Conservation (phyloP, 306 rosid genomes). For the Cucumis sativus region DNA sequence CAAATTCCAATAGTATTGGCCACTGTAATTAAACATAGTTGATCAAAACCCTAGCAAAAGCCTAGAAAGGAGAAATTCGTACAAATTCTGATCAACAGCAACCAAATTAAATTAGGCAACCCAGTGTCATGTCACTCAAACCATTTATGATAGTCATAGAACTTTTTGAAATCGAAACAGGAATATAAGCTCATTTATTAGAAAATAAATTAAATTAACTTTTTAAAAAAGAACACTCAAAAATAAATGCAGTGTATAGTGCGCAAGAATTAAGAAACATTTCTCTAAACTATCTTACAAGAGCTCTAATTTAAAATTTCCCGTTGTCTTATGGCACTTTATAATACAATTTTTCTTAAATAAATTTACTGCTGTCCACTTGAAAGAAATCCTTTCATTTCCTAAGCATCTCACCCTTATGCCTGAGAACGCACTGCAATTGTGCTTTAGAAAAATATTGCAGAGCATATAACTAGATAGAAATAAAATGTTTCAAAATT, state of each 20-base stretch:
- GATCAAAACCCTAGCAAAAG: background rate
- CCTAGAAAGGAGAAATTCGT: background rate
- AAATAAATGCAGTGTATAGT: background rate
- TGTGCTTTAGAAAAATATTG: background rate
- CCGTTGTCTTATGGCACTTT: background rate
- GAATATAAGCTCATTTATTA: background rate
- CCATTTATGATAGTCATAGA: background rate
- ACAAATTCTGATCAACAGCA: background rate
- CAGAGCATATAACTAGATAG: background rate
- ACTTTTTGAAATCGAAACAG: background rate
- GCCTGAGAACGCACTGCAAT: background rate
- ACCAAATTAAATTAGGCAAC: background rate
- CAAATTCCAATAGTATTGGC: background rate
- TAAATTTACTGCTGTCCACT: background rate
- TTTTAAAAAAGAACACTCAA: no score
- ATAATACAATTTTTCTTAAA: background rate
- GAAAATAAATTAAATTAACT: no score
- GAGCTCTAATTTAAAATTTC: background rate
- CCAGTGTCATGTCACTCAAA: background rate
- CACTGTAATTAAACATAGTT: background rate
- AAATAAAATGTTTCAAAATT: background rate
- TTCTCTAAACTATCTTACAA: background rate
- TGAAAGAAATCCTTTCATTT: background rate
- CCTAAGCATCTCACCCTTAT: background rate
- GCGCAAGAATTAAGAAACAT: background rate